phyloP scores from a whole-genome alignment of 1,284 basidiomycete species.

The Coniferiporia weirii region DNA sequence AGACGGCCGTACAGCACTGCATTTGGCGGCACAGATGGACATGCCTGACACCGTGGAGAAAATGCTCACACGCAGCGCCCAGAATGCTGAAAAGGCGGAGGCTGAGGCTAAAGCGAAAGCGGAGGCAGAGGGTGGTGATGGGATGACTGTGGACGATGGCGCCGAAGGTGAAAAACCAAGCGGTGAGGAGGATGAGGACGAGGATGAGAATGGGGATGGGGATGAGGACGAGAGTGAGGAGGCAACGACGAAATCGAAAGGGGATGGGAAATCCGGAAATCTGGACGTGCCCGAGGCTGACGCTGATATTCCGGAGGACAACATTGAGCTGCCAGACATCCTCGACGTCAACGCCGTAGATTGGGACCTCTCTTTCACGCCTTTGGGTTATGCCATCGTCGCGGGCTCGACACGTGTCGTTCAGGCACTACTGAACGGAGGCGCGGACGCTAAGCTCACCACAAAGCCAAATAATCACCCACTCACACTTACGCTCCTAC shows the following conservation, averaged over 20 bases:
- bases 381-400: conserved; percentile 48
- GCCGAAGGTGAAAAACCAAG: conserved; percentile 22
- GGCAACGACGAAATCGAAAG: neutral
- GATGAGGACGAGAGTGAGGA: conserved; percentile 19
- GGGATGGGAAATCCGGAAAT: conserved; percentile 19
- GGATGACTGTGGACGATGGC: conserved; percentile 25
- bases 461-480: conserved; percentile 35
- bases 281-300: conserved; percentile 21
- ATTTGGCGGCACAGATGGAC: conserved; percentile 49
- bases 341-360: conserved; percentile 47
- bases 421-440: conserved; percentile 41
- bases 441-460: conserved; percentile 32
- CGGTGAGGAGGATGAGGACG: conserved; percentile 28
- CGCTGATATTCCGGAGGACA: conserved; percentile 42
- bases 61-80: conserved; percentile 43
- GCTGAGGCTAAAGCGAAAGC: conserved; percentile 23
- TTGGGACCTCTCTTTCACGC: conserved; percentile 52
- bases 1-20: conserved; percentile 49
- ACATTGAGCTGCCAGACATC: conserved; percentile 44
- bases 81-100: conserved; percentile 29
- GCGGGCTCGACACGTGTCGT: conserved; percentile 40
- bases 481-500: conserved; percentile 42
- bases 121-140: conserved; percentile 17
- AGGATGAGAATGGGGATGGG: conserved; percentile 20
- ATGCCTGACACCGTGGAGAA: conserved; percentile 39